Conservation (phyloP, 1,284 basidiomycete species). For the Puccinia coronata region DNA sequence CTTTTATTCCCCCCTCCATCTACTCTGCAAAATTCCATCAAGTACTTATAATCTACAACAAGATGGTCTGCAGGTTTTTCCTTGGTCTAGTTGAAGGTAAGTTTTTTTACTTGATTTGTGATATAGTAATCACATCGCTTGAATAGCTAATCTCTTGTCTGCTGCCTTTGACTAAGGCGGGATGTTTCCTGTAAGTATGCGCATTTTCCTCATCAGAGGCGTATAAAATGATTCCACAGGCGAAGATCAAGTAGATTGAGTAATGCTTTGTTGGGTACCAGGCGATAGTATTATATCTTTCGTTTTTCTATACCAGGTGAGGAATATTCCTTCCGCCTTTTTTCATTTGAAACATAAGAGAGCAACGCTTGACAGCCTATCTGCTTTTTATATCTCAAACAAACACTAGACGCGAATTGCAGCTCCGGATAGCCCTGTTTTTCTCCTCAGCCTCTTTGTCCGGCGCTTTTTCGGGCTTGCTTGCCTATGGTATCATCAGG, state of each 20-base stretch:
- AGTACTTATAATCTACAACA: neutral
- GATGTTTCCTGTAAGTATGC: slow-evolving; percentile 44
- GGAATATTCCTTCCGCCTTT: too few relatives aligned
- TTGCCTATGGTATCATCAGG: slow-evolving; percentile 40
- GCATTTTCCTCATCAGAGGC: too few relatives aligned
- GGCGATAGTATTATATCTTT: slow-evolving; percentile 43
- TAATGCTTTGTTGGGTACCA: neutral
- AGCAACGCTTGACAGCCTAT: neutral
- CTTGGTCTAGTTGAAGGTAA: slow-evolving; percentile 47
- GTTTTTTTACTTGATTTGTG: neutral
- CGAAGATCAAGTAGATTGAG: neutral
- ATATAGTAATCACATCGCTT: neutral
- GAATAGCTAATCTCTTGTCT: neutral
- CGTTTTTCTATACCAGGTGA: slow-evolving; percentile 43
- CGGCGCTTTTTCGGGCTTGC: slow-evolving; percentile 46
- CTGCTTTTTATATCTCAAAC: neutral
- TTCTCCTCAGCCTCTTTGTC: slow-evolving; percentile 36
- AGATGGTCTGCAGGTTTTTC: slow-evolving; percentile 22
- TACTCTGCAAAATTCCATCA: neutral
- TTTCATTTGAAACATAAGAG: too few relatives aligned
- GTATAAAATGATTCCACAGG: neutral
- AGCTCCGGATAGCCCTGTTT: slow-evolving; percentile 47
- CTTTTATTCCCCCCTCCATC: neutral
- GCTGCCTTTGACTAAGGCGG: neutral
- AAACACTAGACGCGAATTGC: slow-evolving; percentile 33